Percentiles rank a stretch among this genome's conserved stretches.
Evolutionary conservation across 306 rosid genomes (phyloP).

Genomic region (Sindora glabra): DNA sequence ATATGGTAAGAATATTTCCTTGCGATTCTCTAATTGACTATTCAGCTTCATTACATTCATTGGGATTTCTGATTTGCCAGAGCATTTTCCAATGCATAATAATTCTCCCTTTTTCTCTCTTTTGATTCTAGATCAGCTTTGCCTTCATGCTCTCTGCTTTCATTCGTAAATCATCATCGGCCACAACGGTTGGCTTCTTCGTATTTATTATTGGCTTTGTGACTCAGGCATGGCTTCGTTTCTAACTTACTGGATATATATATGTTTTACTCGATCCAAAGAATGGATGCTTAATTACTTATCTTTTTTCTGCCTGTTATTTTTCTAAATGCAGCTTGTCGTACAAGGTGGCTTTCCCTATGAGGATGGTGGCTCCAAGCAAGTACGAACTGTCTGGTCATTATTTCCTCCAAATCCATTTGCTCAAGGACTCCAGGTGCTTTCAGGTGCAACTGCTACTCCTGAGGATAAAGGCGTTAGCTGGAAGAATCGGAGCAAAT

Average conservation of each 20-base stretch:
- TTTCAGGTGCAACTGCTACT: conserved; percentile 45
- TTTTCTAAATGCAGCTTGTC: conserved; percentile 41
- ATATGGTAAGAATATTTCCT: conserved; percentile 65
- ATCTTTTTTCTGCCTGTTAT: conserved; percentile 1
- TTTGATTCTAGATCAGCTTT: conserved; percentile 56
- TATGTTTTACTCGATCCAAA: neutral
- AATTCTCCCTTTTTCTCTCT: no score
- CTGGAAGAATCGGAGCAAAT: conserved; percentile 64
- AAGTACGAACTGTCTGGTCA: conserved; percentile 55
- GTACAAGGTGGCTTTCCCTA: conserved; percentile 61
- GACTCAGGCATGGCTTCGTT: conserved; percentile 64
- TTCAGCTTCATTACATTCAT: neutral
- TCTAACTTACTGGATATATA: conserved; percentile 1
- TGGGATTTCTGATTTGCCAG: no score
- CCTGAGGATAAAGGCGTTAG: conserved; percentile 58
- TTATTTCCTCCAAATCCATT: conserved; percentile 86
- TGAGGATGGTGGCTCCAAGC: no score
- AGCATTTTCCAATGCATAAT: neutral
- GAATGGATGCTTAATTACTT: conserved; percentile 13
- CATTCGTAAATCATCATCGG: conserved; percentile 70
- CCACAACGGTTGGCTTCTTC: conserved; percentile 66
- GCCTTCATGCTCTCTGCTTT: conserved; percentile 86
- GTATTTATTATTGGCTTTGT: conserved; percentile 60
- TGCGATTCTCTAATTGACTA: neutral
- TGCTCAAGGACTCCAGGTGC: conserved; percentile 52